Evolutionary conservation across 805 yeast genomes (phyloP).

Genomic region (Teunomyces lycoperdinae): DNA sequence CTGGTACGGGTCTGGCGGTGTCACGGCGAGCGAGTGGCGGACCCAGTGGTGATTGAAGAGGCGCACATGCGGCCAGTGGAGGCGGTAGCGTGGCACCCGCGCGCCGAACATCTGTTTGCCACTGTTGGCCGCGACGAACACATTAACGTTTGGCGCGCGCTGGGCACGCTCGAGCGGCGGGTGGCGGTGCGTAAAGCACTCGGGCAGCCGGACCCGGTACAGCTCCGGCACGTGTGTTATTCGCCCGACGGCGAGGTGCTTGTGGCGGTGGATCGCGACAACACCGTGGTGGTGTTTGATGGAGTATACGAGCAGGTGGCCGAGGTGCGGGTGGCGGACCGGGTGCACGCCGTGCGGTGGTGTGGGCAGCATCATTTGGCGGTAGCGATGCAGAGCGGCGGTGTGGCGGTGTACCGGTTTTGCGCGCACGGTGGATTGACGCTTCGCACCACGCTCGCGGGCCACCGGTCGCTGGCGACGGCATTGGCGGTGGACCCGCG

Average conservation of each 20-base stretch:
- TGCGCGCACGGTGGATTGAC: not conserved
- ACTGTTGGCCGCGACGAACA: constrained; percentile 47
- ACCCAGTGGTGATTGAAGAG: constrained; percentile 38
- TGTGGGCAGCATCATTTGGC: constrained; percentile 32
- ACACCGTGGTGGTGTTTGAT: constrained; percentile 34
- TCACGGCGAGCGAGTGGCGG: constrained; percentile 23
- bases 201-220: constrained; percentile 10
- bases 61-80: constrained; percentile 42
- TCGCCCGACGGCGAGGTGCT: constrained; percentile 48
- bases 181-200: constrained; percentile 24
- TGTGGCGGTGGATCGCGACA: constrained; percentile 41
- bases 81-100: constrained; percentile 49
- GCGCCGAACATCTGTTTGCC: constrained; percentile 42
- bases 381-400: constrained; percentile 49
- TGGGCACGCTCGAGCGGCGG: constrained; percentile 30
- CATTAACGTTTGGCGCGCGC: constrained; percentile 47
- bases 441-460: constrained; percentile 21
- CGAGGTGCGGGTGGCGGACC: constrained; percentile 20
- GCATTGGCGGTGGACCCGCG: constrained; percentile 49
- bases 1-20: constrained; percentile 42
- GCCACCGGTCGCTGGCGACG: constrained; percentile 52
- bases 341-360: constrained; percentile 45
- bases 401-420: constrained; percentile 24
- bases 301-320: constrained; percentile 23
- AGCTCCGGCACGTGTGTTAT: constrained; percentile 26